Percentiles rank a stretch among this genome's conserved stretches.
phyloP scores from a whole-genome alignment of 169 alveolate genomes.

The Plasmodium sp. region DNA sequence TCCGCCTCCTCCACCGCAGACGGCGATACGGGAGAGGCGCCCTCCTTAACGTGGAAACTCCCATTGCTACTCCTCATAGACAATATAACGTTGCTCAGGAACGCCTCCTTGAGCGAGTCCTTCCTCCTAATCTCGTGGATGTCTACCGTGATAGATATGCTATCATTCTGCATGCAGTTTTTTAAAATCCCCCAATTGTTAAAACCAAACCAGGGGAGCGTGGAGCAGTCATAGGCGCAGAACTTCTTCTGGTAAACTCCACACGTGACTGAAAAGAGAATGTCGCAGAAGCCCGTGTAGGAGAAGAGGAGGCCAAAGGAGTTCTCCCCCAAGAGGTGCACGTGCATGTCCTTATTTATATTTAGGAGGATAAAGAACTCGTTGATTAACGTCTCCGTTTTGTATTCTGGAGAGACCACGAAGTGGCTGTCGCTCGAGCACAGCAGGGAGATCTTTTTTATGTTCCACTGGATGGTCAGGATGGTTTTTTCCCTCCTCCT shows the following conservation, averaged over 20 bases:
- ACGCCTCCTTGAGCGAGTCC: slow-evolving; percentile 4
- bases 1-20: not conserved
- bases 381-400: slow-evolving; percentile 29
- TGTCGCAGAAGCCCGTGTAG: slow-evolving; percentile 71
- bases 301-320: slow-evolving; percentile 45
- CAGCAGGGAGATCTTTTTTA: slow-evolving; percentile 32
- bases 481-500: not conserved
- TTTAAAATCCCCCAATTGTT: slow-evolving; percentile 50
- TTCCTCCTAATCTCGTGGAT: slow-evolving; percentile 44
- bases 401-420: slow-evolving; percentile 68
- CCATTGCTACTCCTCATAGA: not conserved
- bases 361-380: slow-evolving; percentile 42
- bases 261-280: slow-evolving; percentile 47
- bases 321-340: not conserved
- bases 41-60: not conserved
- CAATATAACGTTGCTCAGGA: slow-evolving; percentile 5
- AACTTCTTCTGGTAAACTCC: slow-evolving; percentile 23
- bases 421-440: slow-evolving; percentile 25
- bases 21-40: not conserved
- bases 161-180: slow-evolving; percentile 43
- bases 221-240: slow-evolving; percentile 18
- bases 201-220: slow-evolving; percentile 56
- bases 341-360: not conserved
- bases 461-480: slow-evolving; percentile 56
- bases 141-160: slow-evolving; percentile 21